Base-by-base conservation (phyloP, 441 rosid genomes). In the Melastoma candidum region DNA sequence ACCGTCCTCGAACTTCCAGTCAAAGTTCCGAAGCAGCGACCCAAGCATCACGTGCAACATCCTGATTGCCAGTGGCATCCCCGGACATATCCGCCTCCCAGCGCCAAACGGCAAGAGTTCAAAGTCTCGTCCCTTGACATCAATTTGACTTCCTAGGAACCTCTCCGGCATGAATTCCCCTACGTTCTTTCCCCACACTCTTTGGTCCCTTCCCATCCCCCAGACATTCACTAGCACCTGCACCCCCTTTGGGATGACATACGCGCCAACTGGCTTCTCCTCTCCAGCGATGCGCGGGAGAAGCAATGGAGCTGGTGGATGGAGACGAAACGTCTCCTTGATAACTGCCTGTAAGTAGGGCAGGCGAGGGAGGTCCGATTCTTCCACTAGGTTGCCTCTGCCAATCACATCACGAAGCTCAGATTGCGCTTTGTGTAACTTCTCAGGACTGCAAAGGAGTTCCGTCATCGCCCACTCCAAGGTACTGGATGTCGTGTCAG, bases 171-270 rank as follows among this genome's bases (percentile, higher is more conserved):
- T 2, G 48, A 82, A 79, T 17, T 26, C 39, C 8, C 49, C n/a
- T 0, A 84, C 79, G 7, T 69, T 48, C 12, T 77, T 29, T 29
- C 36, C 68, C 83, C 88, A 82, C 2, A 2, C 3, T 2, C 25
- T 49, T 5, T 68, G 75, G 29, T 82, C 85, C 54, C 85, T 47
- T 13, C 81, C 77, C 3, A 77, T 63, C 10, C 76, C 82, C 82
- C 84, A 78, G 8, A 62, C 79, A 11, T 78, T 81, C 13, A 81
- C 75, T 9, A 77, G 11, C 8, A 74, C 57, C 44, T 72, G 87
- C 12, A 71, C 60, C 3, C 67, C 63, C 61, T 70, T 60, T 10
- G 65, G 76, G 47, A 79, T 59, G 1, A 53, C 48, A 27, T 58
- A 77, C 0, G 72, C 72, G 1, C 70, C 44, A 2, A 74, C 26